These are phyloP conservation scores for Lecanosticta acicola DNA, from an alignment of 2,329 filamentous ascomycete species.

Conservation along the genomic window DNA sequence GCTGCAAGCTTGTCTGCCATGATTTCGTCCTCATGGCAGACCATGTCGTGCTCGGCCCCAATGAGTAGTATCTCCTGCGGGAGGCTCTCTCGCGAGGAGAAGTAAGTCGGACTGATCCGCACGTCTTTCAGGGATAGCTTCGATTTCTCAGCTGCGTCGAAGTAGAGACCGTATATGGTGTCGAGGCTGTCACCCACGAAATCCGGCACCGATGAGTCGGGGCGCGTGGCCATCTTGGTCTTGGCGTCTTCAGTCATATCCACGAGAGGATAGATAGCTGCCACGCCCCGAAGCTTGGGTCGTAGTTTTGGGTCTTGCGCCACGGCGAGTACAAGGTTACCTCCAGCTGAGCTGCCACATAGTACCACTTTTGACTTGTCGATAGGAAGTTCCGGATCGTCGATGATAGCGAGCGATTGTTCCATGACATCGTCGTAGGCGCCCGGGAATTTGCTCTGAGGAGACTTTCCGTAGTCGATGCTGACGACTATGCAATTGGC, in stretches of 20 bases:
- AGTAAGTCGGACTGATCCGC: conserved; percentile 38
- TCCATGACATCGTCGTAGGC: conserved; percentile 44
- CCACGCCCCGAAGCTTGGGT: conserved; percentile 31
- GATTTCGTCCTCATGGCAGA: conserved; percentile 38
- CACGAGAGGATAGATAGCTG: conserved; percentile 42
- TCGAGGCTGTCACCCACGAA: conserved; percentile 5
- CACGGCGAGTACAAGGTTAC: conserved; percentile 43
- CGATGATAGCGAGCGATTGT: conserved; percentile 39
- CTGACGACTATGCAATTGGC: conserved; percentile 40
- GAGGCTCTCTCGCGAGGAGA: conserved; percentile 32
- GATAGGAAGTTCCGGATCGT: conserved; percentile 43
- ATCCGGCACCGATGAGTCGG: conserved; percentile 8
- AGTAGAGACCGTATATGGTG: conserved; percentile 4
- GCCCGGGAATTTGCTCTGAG: conserved; percentile 41
- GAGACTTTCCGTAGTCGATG: conserved; percentile 48
- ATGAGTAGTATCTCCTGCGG: conserved; percentile 43
- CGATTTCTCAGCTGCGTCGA: conserved; percentile 33
- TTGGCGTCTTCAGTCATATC: conserved; percentile 7
- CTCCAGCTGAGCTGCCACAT: conserved; percentile 50
- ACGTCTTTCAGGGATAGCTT: conserved; percentile 34
- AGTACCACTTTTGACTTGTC: conserved; percentile 41
- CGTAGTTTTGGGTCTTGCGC: conserved; percentile 35
- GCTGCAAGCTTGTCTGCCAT: conserved; percentile 31
- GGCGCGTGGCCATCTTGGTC: conserved; percentile 10
- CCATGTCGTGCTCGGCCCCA: conserved; percentile 44